Conservation (phyloP, 2,329 filamentous ascomycete genomes). For the Paraconiothyrium brasiliense region DNA sequence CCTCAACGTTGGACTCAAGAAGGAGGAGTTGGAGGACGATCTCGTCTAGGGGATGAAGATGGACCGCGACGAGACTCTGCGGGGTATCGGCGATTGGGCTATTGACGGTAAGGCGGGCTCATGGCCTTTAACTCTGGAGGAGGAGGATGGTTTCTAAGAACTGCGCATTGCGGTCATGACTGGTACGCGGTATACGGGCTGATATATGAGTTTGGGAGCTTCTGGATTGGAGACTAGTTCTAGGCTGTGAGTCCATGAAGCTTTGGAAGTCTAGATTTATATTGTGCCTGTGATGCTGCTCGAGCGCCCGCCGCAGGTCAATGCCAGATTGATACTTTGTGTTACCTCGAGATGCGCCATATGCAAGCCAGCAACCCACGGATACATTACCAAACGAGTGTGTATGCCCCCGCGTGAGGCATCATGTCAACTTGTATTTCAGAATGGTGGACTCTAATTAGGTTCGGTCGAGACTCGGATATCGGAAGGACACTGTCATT, state of each 20-base stretch:
- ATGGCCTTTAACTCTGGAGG: neutral
- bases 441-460: no score
- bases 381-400: no score
- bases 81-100: neutral
- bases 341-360: neutral
- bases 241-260: neutral
- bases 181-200: neutral
- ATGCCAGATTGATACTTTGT: neutral
- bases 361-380: no score
- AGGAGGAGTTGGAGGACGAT: constrained; percentile 3
- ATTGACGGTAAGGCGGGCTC: neutral
- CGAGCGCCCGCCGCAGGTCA: neutral
- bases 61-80: neutral
- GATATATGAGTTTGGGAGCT: neutral
- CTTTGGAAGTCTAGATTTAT: neutral
- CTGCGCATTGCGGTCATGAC: neutral
- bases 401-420: no score
- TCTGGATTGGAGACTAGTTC: neutral
- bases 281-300: neutral
- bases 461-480: no score
- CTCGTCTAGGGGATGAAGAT: neutral
- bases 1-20: neutral
- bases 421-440: no score
- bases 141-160: neutral
- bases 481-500: neutral